Base-by-base conservation (phyloP, 1,139 yeast species). In the Kodamaea ohmeri region DNA sequence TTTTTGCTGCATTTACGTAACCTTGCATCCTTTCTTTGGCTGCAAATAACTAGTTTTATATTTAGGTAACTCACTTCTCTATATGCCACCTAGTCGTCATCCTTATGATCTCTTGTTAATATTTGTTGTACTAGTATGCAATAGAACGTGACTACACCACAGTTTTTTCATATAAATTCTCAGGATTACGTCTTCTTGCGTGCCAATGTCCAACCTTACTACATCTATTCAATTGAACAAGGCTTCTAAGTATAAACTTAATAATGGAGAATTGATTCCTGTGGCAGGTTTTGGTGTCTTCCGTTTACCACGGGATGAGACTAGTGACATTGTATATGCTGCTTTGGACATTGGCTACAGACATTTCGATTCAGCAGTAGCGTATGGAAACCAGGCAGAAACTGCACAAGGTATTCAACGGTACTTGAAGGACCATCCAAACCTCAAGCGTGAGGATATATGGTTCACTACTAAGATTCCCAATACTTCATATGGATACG, bases 311-410 rank as follows among this genome's bases (percentile, higher is more conserved):
- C 41, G 39, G 3, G 46, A 46, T 1, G 55, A 57, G 11, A 53
- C 70, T 18, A 43, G 41, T 18, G 59, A 56, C 4, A 49, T 60
- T 29, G 70, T 67, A 2, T 61, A 64, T 46, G 49, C 58, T 16
- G 76, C 77, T 1, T 67, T 85, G 49, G 65, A 69, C 25, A 65
- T 58, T 18, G 95, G 95, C 0, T 84, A 83, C 55, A 74, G 94
- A 46, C 89, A 82, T 48, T 65, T 82, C 36, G 89, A 82, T 51
- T 66, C 80, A 4, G 89, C 88, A 2, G 49, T 43, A 19, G 37
- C 30, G 16, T 56, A 56, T 49, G 43, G 44, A n/a, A 58, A 56
- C 49, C 47, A 53, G 36, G 41, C 36, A 13, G 53, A 53, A 34
- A 38, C 53, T 2, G 58, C 58, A 3, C 42, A 46, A 35, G 62